Evolutionary conservation across 495 filamentous ascomycete species (phyloP), one percentile per base, ranked within the genome.

Genomic region (Penicillium canescens): DNA sequence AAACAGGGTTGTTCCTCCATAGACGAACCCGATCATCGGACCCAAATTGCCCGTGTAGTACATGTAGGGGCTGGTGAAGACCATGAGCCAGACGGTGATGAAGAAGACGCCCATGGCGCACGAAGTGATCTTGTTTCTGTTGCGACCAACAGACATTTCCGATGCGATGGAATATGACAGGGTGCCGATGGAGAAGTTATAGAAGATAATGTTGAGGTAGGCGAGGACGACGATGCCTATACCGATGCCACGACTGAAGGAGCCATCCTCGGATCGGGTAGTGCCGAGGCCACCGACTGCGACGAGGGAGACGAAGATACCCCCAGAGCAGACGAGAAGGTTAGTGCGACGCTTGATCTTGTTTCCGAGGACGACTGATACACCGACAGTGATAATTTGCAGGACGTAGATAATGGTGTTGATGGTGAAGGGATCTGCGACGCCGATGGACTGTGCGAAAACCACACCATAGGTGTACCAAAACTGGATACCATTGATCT

Each of bases 401-500:
- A 75, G 45, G 21, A 75, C 54, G 50, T 65, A 62, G 35, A 62
- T 70, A 41, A 72, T 71, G 2, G 61, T 50, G 21, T 55, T 61
- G 40, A 75, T 69, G 43, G 61, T 69, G 55, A 75, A 75, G 8
- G 72, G 63, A 13, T 72, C 54, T 0, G 55, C 55, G 16, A 69
- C 52, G 20, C 72, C 72, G 31, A 75, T 63, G 13, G 62, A 50
- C 54, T 74, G 57, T 10, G 69, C 67, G 40, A 75, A 73, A 21
- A 75, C 62, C 0, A 70, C 66, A 14, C 72, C 72, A 42, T 70
- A 75, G 28, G 56, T 59, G 52, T 73, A 73, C 48, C 59, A 73
- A 50, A 70, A 75, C n/a, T 61, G 58, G 42, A 73, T 75, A 20
- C 72, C 70, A 52, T 61, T 64, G 53, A 75, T 71, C 46, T 75